phyloP scores from a whole-genome alignment of 306 rosid genomes.

The Quercus robur region DNA sequence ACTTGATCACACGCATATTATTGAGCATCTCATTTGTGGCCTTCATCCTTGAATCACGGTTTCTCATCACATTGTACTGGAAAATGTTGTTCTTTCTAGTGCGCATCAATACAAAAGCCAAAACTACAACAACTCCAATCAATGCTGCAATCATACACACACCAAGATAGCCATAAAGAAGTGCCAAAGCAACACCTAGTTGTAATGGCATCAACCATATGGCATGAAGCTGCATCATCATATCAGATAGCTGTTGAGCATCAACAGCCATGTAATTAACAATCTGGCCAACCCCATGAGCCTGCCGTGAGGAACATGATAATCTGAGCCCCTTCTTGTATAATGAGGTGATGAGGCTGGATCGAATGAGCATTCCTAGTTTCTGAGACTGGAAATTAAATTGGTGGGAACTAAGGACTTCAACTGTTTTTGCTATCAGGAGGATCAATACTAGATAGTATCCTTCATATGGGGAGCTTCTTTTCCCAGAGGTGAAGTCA shows the following conservation, averaged over 20 bases:
- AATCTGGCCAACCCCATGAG: constrained; percentile 86
- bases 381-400: constrained; percentile 88
- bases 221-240: constrained; percentile 86
- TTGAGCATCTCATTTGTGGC: constrained; percentile 95
- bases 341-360: constrained; percentile 71
- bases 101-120: constrained; percentile 42
- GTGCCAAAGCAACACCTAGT: constrained; percentile 50
- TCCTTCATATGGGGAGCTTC: constrained; percentile 77
- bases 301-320: constrained; percentile 73
- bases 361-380: constrained; percentile 88
- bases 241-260: constrained; percentile 81
- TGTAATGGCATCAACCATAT: constrained; percentile 95
- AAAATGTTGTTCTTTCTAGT: constrained; percentile 49
- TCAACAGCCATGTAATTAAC: constrained; percentile 98
- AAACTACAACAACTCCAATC: constrained; percentile 43
- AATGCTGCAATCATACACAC: constrained; percentile 47
- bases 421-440: constrained; percentile 59
- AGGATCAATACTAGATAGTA: constrained; percentile 75
- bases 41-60: constrained; percentile 88
- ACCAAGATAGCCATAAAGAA: constrained; percentile 66
- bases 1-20: constrained; percentile 93
- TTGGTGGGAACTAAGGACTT: constrained; percentile 71
- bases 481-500: constrained; percentile 70
- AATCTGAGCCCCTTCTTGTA: constrained; percentile 84
- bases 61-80: constrained; percentile 69